Evolutionary conservation across 306 rosid species (phyloP).

Genomic region (Canavalia gladiata): DNA sequence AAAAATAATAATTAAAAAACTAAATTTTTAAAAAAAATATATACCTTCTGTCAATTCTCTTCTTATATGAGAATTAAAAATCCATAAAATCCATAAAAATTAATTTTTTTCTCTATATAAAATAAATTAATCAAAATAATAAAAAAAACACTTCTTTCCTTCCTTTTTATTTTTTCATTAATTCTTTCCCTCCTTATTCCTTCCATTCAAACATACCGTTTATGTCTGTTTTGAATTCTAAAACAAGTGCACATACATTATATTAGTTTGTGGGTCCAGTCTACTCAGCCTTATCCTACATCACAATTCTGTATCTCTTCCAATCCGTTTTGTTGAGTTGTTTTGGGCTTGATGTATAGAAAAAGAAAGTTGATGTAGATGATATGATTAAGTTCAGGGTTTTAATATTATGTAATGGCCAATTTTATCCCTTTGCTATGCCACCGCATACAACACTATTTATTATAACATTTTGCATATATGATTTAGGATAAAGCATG

Average conservation of each 20-base stretch:
- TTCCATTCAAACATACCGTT: too few relatives aligned
- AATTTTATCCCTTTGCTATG: neutral
- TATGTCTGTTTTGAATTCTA: neutral
- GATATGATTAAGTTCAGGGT: neutral
- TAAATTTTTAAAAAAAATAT: too few relatives aligned
- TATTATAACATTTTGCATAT: neutral
- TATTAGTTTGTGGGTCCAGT: neutral
- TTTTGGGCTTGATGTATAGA: neutral
- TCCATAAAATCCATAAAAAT: too few relatives aligned
- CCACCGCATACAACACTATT: neutral
- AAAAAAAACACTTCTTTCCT: too few relatives aligned
- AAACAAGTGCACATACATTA: neutral
- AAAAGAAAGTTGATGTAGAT: neutral
- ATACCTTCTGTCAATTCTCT: too few relatives aligned
- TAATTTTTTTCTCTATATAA: too few relatives aligned
- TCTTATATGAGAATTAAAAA: too few relatives aligned
- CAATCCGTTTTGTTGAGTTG: neutral
- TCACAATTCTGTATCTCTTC: neutral
- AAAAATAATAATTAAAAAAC: too few relatives aligned
- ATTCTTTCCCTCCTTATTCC: too few relatives aligned
- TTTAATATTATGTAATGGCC: neutral
- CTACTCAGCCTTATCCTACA: constrained; percentile 6
- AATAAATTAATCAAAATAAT: too few relatives aligned
- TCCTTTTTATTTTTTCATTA: too few relatives aligned
- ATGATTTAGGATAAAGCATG: neutral